Conservation (phyloP, 1,284 basidiomycete species). For the Ustanciosporium gigantosporum region DNA sequence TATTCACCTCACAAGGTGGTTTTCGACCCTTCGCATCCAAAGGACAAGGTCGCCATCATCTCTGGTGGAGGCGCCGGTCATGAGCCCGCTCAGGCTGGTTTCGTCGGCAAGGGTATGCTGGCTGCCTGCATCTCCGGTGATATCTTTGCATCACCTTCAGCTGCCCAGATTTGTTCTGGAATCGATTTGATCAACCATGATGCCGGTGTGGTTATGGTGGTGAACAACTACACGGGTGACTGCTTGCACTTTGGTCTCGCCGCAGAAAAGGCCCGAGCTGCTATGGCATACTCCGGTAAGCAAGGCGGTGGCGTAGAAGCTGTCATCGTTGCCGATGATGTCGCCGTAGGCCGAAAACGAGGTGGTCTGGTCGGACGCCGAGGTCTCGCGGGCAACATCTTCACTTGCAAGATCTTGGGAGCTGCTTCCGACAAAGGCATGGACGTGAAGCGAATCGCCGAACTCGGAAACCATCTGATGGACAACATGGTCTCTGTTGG, state of each 20-base stretch:
- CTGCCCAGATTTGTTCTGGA: constrained; percentile 63
- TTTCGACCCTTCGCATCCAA: constrained; percentile 56
- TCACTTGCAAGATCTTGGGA: constrained; percentile 59
- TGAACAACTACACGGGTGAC: constrained; percentile 64
- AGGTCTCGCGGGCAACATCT: constrained; percentile 63
- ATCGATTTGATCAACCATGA: constrained; percentile 63
- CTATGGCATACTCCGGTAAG: constrained; percentile 45
- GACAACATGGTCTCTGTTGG: constrained; percentile 66
- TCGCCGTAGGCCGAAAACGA: constrained; percentile 63
- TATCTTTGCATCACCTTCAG: constrained; percentile 65
- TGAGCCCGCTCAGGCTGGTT: constrained; percentile 62
- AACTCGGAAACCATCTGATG: constrained; percentile 68
- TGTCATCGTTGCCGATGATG: constrained; percentile 64
- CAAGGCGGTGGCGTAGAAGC: constrained; percentile 63
- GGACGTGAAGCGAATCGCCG: constrained; percentile 50
- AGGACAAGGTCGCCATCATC: constrained; percentile 63
- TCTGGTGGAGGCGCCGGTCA: constrained; percentile 64
- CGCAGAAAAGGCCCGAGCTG: constrained; percentile 58
- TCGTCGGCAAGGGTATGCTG: constrained; percentile 63
- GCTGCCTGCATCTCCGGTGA: constrained; percentile 64
- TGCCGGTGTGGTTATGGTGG: constrained; percentile 60
- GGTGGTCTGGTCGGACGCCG: constrained; percentile 64
- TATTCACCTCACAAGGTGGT: constrained; percentile 59
- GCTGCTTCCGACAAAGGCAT: constrained; percentile 53
- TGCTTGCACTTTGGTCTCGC: constrained; percentile 65